Percentiles rank a stretch among this genome's conserved stretches.
phyloP scores from a whole-genome alignment of 2,329 filamentous ascomycete species.

The Aschersonia sp. region DNA sequence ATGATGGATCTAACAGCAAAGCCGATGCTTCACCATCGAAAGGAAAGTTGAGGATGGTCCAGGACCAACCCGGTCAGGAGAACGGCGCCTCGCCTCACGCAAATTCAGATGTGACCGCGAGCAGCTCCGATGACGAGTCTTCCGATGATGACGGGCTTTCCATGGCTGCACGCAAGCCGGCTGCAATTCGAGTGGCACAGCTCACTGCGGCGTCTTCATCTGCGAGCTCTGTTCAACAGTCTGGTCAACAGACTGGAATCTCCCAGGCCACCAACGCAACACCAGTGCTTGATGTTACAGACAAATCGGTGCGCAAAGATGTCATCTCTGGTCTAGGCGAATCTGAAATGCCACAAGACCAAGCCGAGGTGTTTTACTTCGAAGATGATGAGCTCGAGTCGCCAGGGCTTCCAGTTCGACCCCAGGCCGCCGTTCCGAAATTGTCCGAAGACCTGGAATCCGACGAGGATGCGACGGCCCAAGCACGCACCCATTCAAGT shows the following conservation, averaged over 20 bases:
- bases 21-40: not conserved
- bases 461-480: not conserved
- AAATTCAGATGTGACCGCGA: not conserved
- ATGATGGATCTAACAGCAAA: not conserved
- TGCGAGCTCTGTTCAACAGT: not conserved
- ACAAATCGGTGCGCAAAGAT: not conserved
- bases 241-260: too few relatives aligned
- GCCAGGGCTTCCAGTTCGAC: conserved; percentile 4
- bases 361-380: conserved; percentile 32
- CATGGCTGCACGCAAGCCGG: conserved; percentile 16
- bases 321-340: not conserved
- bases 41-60: not conserved
- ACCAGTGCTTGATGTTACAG: too few relatives aligned
- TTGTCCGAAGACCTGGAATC: conserved; percentile 15
- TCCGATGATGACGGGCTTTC: conserved; percentile 26
- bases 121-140: conserved; percentile 15
- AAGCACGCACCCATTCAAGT: conserved; percentile 1
- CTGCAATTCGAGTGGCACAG: not conserved
- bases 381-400: conserved; percentile 21
- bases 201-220: not conserved
- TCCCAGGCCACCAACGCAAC: too few relatives aligned
- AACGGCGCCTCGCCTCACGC: too few relatives aligned
- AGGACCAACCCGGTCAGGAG: not conserved
- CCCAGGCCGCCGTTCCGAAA: not conserved
- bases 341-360: conserved; percentile 7